These are phyloP conservation scores for Cyberlindnera japonica DNA, from an alignment of 805 yeast genomes.

Conservation along the genomic window DNA sequence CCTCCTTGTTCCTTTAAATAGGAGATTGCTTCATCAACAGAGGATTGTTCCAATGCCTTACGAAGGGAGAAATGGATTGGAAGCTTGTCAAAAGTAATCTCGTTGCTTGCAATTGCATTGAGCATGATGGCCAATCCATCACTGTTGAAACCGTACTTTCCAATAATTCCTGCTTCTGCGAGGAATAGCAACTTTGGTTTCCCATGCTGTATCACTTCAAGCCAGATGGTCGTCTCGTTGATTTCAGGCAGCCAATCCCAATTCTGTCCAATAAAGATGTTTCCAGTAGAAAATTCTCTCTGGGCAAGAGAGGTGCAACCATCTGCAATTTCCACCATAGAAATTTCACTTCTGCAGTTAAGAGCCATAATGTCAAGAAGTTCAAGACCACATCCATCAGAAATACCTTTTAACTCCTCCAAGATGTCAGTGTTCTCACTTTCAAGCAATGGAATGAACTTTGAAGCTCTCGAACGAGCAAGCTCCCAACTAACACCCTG, in stretches of 20 bases:
- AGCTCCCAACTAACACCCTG: conserved; percentile 29
- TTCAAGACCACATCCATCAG: conserved; percentile 33
- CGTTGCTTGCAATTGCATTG: conserved; percentile 26
- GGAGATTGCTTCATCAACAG: conserved; percentile 18
- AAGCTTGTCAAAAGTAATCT: conserved; percentile 27
- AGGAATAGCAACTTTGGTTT: conserved; percentile 26
- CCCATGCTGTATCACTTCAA: conserved; percentile 23
- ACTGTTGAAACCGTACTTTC: conserved; percentile 25
- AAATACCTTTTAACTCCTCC: conserved; percentile 36
- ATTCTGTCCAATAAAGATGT: conserved; percentile 33
- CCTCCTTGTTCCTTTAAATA: conserved; percentile 18
- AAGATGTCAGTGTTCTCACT: conserved; percentile 29
- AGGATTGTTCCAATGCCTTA: conserved; percentile 28
- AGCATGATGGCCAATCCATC: conserved; percentile 22
- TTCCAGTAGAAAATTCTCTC: conserved; percentile 22
- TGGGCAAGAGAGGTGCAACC: conserved; percentile 37
- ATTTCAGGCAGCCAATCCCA: conserved; percentile 40
- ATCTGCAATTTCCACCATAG: conserved; percentile 32
- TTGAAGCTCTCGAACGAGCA: conserved; percentile 28
- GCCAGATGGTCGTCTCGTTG: conserved; percentile 22
- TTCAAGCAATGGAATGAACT: conserved; percentile 29
- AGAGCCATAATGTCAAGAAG: conserved; percentile 35
- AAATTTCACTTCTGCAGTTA: conserved; percentile 38
- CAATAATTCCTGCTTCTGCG: conserved; percentile 29
- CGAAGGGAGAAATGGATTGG: conserved; percentile 38